Evolutionary conservation across 306 rosid species (phyloP).

Genomic region (Rubus parviflorus): DNA sequence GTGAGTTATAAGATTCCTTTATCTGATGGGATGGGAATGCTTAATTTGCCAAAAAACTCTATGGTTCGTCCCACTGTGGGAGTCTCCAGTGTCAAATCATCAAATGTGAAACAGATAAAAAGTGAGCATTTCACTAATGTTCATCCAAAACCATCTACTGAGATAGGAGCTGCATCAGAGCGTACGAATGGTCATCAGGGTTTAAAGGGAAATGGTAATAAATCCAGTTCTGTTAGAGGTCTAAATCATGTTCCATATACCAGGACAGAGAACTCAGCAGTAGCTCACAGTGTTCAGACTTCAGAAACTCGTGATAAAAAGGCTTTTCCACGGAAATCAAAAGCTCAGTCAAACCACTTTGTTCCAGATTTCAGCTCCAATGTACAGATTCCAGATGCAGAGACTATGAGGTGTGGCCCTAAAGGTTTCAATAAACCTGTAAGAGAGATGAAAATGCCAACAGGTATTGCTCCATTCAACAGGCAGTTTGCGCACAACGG

Average conservation of each 20-base stretch:
- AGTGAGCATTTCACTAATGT: slow-evolving; percentile 52
- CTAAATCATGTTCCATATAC: slow-evolving; percentile 50
- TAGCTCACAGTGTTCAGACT: slow-evolving; percentile 30
- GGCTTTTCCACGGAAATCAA: slow-evolving; percentile 52
- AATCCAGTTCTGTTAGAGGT: slow-evolving; percentile 42
- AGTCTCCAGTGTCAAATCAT: slow-evolving; percentile 49
- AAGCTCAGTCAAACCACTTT: slow-evolving; percentile 38
- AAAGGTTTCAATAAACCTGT: slow-evolving; percentile 46
- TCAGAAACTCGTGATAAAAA: slow-evolving; percentile 38
- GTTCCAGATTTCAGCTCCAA: slow-evolving; percentile 48
- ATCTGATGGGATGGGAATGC: slow-evolving; percentile 62
- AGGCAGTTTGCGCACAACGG: slow-evolving; percentile 43
- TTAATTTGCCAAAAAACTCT: slow-evolving; percentile 45
- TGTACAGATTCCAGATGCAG: slow-evolving; percentile 39
- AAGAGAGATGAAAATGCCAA: slow-evolving; percentile 46
- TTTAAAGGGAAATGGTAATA: slow-evolving; percentile 51
- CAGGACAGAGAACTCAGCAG: slow-evolving; percentile 40
- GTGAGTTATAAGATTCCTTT: slow-evolving; percentile 62
- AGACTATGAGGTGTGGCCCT: slow-evolving; percentile 27
- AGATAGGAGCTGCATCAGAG: slow-evolving; percentile 42
- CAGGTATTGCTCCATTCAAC: slow-evolving; percentile 39
- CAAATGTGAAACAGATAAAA: slow-evolving; percentile 59
- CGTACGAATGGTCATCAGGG: slow-evolving; percentile 42
- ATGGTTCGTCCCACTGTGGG: slow-evolving; percentile 67
- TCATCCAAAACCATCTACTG: slow-evolving; percentile 56